Base-by-base conservation (phyloP, 768 basidiomycete species). In the Kwoniella europaea region DNA sequence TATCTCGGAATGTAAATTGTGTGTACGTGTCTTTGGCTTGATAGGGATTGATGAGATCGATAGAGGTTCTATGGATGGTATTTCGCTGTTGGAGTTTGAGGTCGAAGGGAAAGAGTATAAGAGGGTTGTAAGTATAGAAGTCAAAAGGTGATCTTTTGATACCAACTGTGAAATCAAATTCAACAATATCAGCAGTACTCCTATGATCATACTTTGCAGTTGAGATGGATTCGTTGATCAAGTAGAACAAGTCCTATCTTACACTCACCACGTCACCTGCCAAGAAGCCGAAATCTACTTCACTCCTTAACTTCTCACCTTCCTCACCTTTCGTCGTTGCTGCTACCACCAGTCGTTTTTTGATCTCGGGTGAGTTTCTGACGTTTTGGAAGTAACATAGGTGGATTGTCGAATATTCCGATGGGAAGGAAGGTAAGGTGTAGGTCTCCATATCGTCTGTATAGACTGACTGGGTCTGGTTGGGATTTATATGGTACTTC, bases 281-380 rank as follows among this genome's bases (percentile, higher is more conserved):
- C 78, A 98, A 86, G 83, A 98, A 98, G 0, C 92, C 91, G 84
- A 92, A 97, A 77, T 94, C 92, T 75, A 97, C 88, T n/a, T 88
- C 88, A 35, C 88, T 88, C 63, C 92, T 88, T 76, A 92, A 91
- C 15, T 74, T 76, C 29, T 92, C 88, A 20, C 93, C 92, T 15
- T 76, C 75, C 1, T 82, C 82, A 0, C 90, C 91, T 18, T 85
- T 81, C 54, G 88, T 84, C 10, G 86, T 87, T 3, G 92, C 87
- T 0, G 94, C 94, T 6, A 85, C 84, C 61, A 95, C 86, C 59
- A 98, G 90, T 2, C 91, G 87, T 53, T 85, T 82, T 27, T 90
- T 86, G 24, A 97, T 84, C 0, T 83, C 84, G 0, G 86, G 84
- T 0, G 90, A 87, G 76, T 95, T 93, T 27, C 82, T 82, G 22